Percentiles rank a stretch among this genome's conserved stretches.
Evolutionary conservation across 805 yeast species (phyloP).

Genomic region (Hanseniaspora occidentalis): DNA sequence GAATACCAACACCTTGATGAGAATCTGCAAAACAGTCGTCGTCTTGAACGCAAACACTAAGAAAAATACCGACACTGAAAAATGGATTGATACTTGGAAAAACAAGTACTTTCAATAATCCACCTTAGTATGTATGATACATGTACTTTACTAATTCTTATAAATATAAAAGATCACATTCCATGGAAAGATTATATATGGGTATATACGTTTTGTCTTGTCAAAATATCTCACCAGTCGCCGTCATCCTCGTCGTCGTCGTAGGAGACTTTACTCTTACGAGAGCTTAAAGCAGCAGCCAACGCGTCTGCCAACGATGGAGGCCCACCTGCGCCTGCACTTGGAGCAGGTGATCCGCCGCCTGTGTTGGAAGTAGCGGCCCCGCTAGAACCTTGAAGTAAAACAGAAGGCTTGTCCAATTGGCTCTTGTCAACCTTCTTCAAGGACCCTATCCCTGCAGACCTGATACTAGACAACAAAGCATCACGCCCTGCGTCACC

Average conservation of each 20-base stretch:
- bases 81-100: slow-evolving; percentile 25
- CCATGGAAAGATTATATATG: neutral
- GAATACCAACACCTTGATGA: neutral
- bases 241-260: slow-evolving; percentile 76
- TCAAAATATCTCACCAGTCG: slow-evolving; percentile 48
- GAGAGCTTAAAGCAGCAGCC: slow-evolving; percentile 69
- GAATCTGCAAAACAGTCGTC: neutral
- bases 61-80: slow-evolving; percentile 7
- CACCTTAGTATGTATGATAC: no score
- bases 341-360: no score
- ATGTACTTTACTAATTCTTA: neutral
- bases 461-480: slow-evolving; percentile 72
- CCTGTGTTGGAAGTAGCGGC: slow-evolving; percentile 8
- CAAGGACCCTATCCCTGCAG: slow-evolving; percentile 59
- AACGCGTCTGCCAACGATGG: slow-evolving; percentile 74
- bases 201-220: neutral
- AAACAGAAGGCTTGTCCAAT: slow-evolving; percentile 63
- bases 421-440: slow-evolving; percentile 74
- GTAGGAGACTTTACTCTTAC: slow-evolving; percentile 71
- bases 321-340: slow-evolving; percentile 39
- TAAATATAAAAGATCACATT: slow-evolving; percentile 1
- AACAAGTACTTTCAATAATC: slow-evolving; percentile 15
- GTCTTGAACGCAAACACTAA: slow-evolving; percentile 2
- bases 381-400: slow-evolving; percentile 35
- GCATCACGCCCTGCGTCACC: slow-evolving; percentile 65